Conservation (phyloP, 257 asterid species). For the Solanum chilense region DNA sequence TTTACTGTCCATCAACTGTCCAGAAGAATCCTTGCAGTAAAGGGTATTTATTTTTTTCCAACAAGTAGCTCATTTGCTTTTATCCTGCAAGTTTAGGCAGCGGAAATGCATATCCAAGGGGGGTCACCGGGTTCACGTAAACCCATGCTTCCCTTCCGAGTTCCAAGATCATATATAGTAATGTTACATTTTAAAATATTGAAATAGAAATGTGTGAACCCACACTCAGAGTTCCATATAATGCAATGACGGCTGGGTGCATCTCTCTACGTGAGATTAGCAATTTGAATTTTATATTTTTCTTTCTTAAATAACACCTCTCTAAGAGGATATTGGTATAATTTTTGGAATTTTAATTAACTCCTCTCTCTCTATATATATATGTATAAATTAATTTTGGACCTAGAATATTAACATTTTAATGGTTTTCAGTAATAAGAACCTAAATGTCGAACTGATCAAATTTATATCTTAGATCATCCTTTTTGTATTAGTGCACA, state of each 20-base stretch:
- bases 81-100: neutral
- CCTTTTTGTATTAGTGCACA: neutral
- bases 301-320: neutral
- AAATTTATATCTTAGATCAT: neutral
- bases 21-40: slow-evolving; percentile 44
- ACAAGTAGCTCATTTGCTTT: neutral
- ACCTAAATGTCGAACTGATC: neutral
- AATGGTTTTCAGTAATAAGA: no score
- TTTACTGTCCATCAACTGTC: slow-evolving; percentile 61
- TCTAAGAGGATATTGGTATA: neutral
- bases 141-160: neutral
- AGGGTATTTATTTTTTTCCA: slow-evolving; percentile 45
- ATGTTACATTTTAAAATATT: neutral
- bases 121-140: neutral
- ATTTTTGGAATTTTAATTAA: neutral
- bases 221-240: neutral
- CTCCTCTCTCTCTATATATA: neutral
- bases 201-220: neutral
- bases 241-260: neutral
- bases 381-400: neutral
- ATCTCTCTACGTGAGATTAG: neutral
- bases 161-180: neutral
- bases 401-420: neutral
- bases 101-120: neutral
- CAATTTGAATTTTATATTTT: no score